A percentile compares a stretch with the other conserved stretches of the same genome.
phyloP scores from a whole-genome alignment of 2,329 filamentous ascomycete species.

The Aspergillus fumigatiaffinis region DNA sequence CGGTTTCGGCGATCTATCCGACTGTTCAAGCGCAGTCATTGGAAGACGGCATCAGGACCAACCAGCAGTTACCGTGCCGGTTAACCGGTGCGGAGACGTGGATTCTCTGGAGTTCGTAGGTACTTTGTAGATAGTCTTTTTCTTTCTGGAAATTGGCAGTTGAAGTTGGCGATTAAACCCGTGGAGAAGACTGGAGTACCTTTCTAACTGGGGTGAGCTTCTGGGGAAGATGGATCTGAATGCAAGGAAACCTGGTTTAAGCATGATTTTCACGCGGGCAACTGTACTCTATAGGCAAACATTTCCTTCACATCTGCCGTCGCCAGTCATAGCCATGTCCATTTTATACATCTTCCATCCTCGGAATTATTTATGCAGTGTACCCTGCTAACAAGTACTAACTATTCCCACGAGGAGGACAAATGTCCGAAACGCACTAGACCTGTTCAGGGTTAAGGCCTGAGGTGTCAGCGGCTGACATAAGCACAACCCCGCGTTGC shows the following conservation, averaged over 20 bases:
- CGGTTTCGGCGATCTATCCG: conserved; percentile 11
- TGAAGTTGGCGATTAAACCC: not conserved
- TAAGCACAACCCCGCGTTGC: not conserved
- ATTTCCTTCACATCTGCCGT: not conserved
- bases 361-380: not conserved
- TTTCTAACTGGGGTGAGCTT: not conserved
- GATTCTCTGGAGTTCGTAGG: not conserved
- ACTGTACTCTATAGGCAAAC: not conserved
- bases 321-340: not conserved
- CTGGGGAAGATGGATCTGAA: not conserved
- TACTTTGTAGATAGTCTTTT: not conserved
- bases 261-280: too few relatives aligned
- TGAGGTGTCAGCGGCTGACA: not conserved
- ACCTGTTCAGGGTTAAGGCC: not conserved
- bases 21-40: conserved; percentile 8
- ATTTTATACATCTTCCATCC: not conserved
- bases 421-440: not conserved
- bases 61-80: not conserved
- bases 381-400: not conserved
- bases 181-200: not conserved
- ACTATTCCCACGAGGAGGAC: not conserved
- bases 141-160: not conserved
- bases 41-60: not conserved
- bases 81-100: not conserved
- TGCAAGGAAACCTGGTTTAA: not conserved